Evolutionary conservation across 2,329 filamentous ascomycete genomes (phyloP).

Genomic region (Dactylellina drechsleri): DNA sequence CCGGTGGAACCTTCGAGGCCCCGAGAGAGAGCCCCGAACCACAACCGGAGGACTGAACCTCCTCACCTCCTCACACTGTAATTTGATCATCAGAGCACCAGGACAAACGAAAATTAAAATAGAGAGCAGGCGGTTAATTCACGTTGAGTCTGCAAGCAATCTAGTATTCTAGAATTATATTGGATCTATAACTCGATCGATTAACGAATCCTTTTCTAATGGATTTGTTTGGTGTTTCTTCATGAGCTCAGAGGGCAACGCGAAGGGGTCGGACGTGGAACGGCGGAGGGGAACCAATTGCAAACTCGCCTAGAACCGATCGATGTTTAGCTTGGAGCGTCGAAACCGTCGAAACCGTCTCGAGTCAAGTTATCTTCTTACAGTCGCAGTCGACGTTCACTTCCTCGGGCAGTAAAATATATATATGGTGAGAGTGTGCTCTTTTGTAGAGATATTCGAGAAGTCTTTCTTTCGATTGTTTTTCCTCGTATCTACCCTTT

Average conservation of each 20-base stretch:
- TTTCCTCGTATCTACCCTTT: background rate
- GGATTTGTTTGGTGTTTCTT: conserved; percentile 24
- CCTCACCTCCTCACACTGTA: too few relatives aligned
- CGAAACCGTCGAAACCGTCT: conserved; percentile 45
- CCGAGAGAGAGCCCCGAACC: too few relatives aligned
- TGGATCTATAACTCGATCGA: background rate
- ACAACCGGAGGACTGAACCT: too few relatives aligned
- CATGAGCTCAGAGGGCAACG: background rate
- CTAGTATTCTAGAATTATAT: conserved; percentile 1
- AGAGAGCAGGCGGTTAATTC: background rate
- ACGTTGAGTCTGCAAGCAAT: background rate
- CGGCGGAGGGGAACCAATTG: background rate
- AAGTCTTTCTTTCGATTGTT: conserved; percentile 7
- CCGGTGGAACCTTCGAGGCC: too few relatives aligned
- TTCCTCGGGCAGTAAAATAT: background rate
- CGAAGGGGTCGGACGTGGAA: conserved; percentile 9
- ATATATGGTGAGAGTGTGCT: background rate
- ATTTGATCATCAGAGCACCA: too few relatives aligned
- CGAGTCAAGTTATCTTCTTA: conserved; percentile 26
- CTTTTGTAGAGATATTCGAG: background rate
- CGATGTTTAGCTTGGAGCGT: conserved; percentile 13
- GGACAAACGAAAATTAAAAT: too few relatives aligned
- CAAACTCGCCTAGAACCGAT: background rate
- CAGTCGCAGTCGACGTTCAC: background rate
- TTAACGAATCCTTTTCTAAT: background rate